Evolutionary conservation across 1,139 yeast species (phyloP), one percentile per base, ranked within the genome.

Genomic region (Hanseniaspora gamundiae): DNA sequence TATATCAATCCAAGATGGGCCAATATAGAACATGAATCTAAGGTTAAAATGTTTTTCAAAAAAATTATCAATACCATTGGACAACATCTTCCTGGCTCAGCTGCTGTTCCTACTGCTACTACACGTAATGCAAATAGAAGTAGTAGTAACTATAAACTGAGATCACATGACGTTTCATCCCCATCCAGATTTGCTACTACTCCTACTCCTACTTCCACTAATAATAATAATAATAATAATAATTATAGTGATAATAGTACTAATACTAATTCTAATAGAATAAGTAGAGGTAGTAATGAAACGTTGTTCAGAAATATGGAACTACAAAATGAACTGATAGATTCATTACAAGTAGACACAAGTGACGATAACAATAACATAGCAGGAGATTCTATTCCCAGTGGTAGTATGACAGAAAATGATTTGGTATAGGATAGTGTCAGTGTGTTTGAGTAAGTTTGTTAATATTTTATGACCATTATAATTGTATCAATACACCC

Each of bases 271-370:
- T 8, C 7, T 29, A n/a, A 29, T 29, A 13, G 16, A 29, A 8
- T 29, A 7, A 29, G n/a, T 29, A 11, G 16, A 29, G 31, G n/a
- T 5, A 29, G 31, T 11, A 29, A 45, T 14, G 49, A 47, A 2
- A 49, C 57, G 2, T 52, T 57, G 38, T 42, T 51, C 16, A 45
- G 60, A 31, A 61, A 58, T 44, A 56, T 59, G 54, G 62, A 58
- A 39, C 52, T 51, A 14, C 63, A 59, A 40, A 59, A 59, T 49
- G 52, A 53, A 31, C 48, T 58, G 7, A 44, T 59, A 11, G 63
- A 59, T 44, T 53, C 52, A 38, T 48, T 59, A 16, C 61, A 58
- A 19, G 52, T 53, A 7, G 46, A 46, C n/a, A 48, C 26, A 9
- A 29, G 7, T 29, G 13, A 29, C 13, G 16, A 11, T 29, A 29